Evolutionary conservation across 208 protist genomes (phyloP).

Genomic region (Novymonas esmeraldas): DNA sequence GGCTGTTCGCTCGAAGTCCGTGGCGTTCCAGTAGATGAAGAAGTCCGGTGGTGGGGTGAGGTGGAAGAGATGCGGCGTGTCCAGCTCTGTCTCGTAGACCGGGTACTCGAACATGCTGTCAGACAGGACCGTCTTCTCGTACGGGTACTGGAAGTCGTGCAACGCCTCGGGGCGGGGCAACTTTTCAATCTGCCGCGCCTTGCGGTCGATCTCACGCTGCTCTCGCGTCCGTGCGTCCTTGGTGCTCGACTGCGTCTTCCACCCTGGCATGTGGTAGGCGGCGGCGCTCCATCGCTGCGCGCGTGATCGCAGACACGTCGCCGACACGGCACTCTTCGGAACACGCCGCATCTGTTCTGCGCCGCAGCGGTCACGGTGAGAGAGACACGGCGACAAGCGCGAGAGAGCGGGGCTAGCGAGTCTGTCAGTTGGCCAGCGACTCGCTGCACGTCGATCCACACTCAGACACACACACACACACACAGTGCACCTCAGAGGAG

Average conservation of each 20-base stretch:
- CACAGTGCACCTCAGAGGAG: too few relatives aligned
- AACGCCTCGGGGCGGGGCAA: slow-evolving; percentile 82
- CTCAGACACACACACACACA: too few relatives aligned
- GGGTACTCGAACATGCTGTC: slow-evolving; percentile 93
- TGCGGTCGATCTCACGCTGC: slow-evolving; percentile 88
- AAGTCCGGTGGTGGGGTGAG: slow-evolving; percentile 86
- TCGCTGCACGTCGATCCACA: too few relatives aligned
- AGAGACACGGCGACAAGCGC: neutral
- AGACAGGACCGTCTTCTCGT: slow-evolving; percentile 89
- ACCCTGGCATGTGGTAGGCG: slow-evolving; percentile 80
- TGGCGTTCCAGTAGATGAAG: slow-evolving; percentile 88
- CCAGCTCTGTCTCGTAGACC: slow-evolving; percentile 88
- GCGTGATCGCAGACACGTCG: neutral
- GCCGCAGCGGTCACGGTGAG: neutral
- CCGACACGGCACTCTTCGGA: neutral
- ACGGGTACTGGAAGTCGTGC: slow-evolving; percentile 91
- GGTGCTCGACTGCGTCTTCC: slow-evolving; percentile 86
- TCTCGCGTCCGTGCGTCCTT: slow-evolving; percentile 84
- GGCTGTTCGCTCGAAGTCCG: slow-evolving; percentile 81
- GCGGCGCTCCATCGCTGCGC: slow-evolving; percentile 5
- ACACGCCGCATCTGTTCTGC: slow-evolving; percentile 10
- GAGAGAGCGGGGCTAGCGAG: neutral
- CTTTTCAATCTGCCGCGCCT: slow-evolving; percentile 90
- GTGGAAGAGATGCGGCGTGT: slow-evolving; percentile 89
- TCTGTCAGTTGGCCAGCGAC: too few relatives aligned